A percentile compares a stretch with the other conserved stretches of the same genome.
Conservation (phyloP, 306 rosid genomes). For the Oemleria cerasiformis region DNA sequence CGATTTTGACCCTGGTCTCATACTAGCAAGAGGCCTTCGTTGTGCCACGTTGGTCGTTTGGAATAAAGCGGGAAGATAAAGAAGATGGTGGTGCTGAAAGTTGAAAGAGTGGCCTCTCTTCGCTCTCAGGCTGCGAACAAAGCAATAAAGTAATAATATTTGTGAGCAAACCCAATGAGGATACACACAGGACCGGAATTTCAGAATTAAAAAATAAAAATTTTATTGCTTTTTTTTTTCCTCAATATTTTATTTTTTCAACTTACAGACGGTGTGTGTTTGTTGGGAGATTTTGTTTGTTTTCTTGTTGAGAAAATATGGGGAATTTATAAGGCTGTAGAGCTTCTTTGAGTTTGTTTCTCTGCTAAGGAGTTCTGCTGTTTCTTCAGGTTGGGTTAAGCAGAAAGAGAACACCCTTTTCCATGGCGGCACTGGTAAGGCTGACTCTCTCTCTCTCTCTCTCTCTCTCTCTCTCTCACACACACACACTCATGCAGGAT, state of each 20-base stretch:
- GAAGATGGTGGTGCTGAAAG: slow-evolving; percentile 23
- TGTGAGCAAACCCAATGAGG: slow-evolving; percentile 9
- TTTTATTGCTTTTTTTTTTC: slow-evolving; percentile 3
- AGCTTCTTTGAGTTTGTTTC: slow-evolving; percentile 31
- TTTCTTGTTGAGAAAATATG: slow-evolving; percentile 22
- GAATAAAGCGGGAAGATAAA: slow-evolving; percentile 56
- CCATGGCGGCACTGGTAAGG: slow-evolving; percentile 39
- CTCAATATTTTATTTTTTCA: background rate
- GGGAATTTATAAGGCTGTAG: slow-evolving; percentile 63
- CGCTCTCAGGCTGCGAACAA: slow-evolving; percentile 3
- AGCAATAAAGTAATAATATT: slow-evolving; percentile 13
- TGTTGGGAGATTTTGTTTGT: slow-evolving; percentile 36
- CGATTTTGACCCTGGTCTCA: slow-evolving; percentile 7
- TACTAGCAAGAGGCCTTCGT: slow-evolving; percentile 46
- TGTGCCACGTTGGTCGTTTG: slow-evolving; percentile 60
- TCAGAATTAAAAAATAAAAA: background rate
- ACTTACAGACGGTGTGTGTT: slow-evolving; percentile 22
- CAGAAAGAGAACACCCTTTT: slow-evolving; percentile 42
- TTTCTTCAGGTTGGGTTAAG: slow-evolving; percentile 44
- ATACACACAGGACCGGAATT: background rate
- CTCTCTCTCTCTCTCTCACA: slow-evolving; percentile 21
- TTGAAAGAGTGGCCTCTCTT: slow-evolving; percentile 25
- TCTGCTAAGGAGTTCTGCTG: slow-evolving; percentile 31
- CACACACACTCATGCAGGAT: slow-evolving; percentile 12
- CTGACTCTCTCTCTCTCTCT: slow-evolving; percentile 22